These are phyloP conservation scores for Arachis hypogaea DNA, from an alignment of 306 rosid genomes.

Conservation along the genomic window DNA sequence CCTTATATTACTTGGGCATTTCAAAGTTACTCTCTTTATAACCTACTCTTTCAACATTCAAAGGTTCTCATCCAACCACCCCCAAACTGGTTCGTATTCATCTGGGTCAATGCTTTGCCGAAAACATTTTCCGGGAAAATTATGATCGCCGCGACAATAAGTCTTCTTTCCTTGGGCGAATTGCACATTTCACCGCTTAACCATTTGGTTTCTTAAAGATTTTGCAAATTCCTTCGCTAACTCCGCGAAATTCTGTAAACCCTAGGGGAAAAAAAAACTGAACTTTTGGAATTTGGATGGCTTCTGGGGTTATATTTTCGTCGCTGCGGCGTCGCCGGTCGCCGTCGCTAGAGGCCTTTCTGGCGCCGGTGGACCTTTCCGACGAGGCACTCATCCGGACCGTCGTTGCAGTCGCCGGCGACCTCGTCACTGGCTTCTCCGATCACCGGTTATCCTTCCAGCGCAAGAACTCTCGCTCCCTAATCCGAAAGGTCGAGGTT, in stretches of 20 bases:
- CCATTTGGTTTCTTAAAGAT: not conserved
- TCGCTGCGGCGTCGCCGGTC: slow-evolving; percentile 78
- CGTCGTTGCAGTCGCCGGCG: slow-evolving; percentile 56
- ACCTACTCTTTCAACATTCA: slow-evolving; percentile 41
- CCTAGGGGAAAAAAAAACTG: not conserved
- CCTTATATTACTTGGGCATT: not conserved
- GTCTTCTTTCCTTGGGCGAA: not conserved
- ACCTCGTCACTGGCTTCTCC: slow-evolving; percentile 55
- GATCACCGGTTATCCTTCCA: slow-evolving; percentile 56
- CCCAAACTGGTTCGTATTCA: slow-evolving; percentile 33
- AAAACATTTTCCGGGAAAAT: slow-evolving; percentile 14
- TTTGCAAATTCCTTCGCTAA: slow-evolving; percentile 7
- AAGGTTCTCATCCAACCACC: slow-evolving; percentile 15
- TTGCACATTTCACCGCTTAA: slow-evolving; percentile 8
- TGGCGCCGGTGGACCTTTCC: slow-evolving; percentile 73
- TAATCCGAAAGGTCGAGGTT: slow-evolving; percentile 64
- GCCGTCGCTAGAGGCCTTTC: slow-evolving; percentile 69
- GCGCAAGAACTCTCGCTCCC: slow-evolving; percentile 68
- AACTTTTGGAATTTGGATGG: slow-evolving; percentile 48
- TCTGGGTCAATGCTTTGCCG: not conserved
- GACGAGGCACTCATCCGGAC: slow-evolving; percentile 59
- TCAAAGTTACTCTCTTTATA: slow-evolving; percentile 8
- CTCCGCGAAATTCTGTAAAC: slow-evolving; percentile 2
- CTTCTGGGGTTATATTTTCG: slow-evolving; percentile 73
- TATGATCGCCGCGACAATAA: slow-evolving; percentile 5